Evolutionary conservation across 164 flowering plant species (phyloP), one percentile per base, ranked within the genome.

Genomic region (Houttuynia cordata): DNA sequence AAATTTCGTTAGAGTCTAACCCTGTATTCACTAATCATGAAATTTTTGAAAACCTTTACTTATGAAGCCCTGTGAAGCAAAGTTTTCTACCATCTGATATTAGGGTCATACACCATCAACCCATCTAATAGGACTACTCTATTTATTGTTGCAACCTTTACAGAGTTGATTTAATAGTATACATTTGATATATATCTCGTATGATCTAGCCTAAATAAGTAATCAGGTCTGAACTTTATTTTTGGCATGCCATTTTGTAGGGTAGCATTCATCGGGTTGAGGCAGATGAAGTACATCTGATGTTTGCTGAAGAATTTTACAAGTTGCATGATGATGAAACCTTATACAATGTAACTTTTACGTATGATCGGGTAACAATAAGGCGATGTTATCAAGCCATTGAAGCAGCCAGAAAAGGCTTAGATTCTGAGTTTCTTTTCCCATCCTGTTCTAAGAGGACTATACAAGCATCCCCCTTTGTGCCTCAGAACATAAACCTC

Each of bases 201-300:
- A 17, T 10, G 14, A 14, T 14, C 14, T 45, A 45, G 17, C 17
- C 49, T 3, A 17, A 45, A 45, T 2, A 17, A 17, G 12, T 8
- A 45, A 45, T 45, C 49, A 12, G 3, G 17, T 45, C 9, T 45
- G 1, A 10, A 45, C 17, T 30, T 45, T 7, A 12, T 45, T 45
- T 45, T 45, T 45, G 13, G 17, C 49, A 8, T 45, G 17, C 12
- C 17, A 7, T 45, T 17, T 17, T 71, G 42, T 78, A 91, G 97
- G 97, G 97, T 42, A 76, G 20, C 62, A 72, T 91, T 7, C 79
- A 82, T 66, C 83, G 90, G n/a, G 91, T 91, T 23, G 96, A 91
- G 68, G 84, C 97, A 61, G 97, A 91, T 68, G 81, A 83, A 67
- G 92, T 91, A 41, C 69, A 66, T 52, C 61, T 91, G 70, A 74